Base-by-base conservation (phyloP, 2,329 filamentous ascomycete genomes). In the Paecilomyces dactylethromorphus region DNA sequence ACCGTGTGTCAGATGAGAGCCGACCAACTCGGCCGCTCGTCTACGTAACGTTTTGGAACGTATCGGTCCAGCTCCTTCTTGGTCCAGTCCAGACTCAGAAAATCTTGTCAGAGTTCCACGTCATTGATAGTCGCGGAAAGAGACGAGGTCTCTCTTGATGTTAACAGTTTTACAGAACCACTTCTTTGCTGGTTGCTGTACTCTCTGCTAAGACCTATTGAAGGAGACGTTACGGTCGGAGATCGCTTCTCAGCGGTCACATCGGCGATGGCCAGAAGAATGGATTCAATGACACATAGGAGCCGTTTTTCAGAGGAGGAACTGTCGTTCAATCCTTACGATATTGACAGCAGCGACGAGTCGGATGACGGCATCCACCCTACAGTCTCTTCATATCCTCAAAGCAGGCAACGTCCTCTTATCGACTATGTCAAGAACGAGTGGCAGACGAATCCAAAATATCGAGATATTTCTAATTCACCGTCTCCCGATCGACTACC, bases 351-450 rank as follows among this genome's bases (percentile, higher is more conserved):
- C 22, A 56, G 22, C 54, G 31, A 45, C 29, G 67, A 74, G 33
- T 63, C 63, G 31, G 63, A 67, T 13, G 63, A 66, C 56, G 63
- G 63, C 18, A 58, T 60, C 56, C 59, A 63, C 39, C 55, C 60
- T 24, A 24, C 58, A 3, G 49, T 58, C 32, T 59, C 60, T 45
- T 58, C 63, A 12, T 56, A 60, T 52, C 55, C 56, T n/a, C 58
- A 58, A 35, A 63, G 61, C 45, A 58, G 61, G 58, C 59, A 64
- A 8, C 65, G 66, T n/a, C 74, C 74, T 11, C 65, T 78, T 33
- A 68, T 78, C 60, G 67, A 74, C 58, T 71, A 70, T 29, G 69
- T 70, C 29, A 71, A 68, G n/a, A 77, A 77, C 59, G 72, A 67
- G 58, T 77, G 75, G 75, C 68, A 72, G 56, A 65, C 65, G 2